A percentile compares a stretch with the other conserved stretches of the same genome.
Evolutionary conservation across 2,329 filamentous ascomycete species (phyloP).

Genomic region (Capronia epimyces): DNA sequence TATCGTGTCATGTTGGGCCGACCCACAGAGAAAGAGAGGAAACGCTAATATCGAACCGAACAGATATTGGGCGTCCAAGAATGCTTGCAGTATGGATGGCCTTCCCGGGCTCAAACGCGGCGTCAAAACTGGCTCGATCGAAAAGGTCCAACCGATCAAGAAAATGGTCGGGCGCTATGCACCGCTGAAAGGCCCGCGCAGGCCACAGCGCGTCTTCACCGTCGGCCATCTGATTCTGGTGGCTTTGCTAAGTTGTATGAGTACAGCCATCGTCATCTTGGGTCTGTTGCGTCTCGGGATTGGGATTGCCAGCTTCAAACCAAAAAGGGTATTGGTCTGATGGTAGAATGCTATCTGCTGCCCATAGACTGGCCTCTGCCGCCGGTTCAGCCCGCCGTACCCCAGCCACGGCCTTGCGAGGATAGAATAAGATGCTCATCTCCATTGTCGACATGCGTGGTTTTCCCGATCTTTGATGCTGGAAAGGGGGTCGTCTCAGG

Average conservation of each 20-base stretch:
- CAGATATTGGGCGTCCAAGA: constrained; percentile 54
- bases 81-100: constrained; percentile 54
- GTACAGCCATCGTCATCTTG: neutral
- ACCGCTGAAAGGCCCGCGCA: neutral
- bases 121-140: constrained; percentile 15
- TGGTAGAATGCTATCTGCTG: too few relatives aligned
- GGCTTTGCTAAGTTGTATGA: constrained; percentile 15
- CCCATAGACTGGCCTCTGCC: too few relatives aligned
- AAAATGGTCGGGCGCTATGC: constrained; percentile 28
- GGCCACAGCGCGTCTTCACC: constrained; percentile 2
- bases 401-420: too few relatives aligned
- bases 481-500: neutral
- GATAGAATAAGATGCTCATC: too few relatives aligned
- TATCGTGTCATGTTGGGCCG: neutral
- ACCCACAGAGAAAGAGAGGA: too few relatives aligned
- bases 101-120: constrained; percentile 49
- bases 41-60: constrained; percentile 35
- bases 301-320: neutral
- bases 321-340: neutral
- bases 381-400: too few relatives aligned
- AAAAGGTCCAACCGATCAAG: constrained; percentile 27
- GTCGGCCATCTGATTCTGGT: constrained; percentile 20
- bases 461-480: neutral
- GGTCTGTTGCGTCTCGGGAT: neutral
- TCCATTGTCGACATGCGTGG: too few relatives aligned